phyloP scores from a whole-genome alignment of 2,329 filamentous ascomycete genomes.

The Blastomyces emzantsi region DNA sequence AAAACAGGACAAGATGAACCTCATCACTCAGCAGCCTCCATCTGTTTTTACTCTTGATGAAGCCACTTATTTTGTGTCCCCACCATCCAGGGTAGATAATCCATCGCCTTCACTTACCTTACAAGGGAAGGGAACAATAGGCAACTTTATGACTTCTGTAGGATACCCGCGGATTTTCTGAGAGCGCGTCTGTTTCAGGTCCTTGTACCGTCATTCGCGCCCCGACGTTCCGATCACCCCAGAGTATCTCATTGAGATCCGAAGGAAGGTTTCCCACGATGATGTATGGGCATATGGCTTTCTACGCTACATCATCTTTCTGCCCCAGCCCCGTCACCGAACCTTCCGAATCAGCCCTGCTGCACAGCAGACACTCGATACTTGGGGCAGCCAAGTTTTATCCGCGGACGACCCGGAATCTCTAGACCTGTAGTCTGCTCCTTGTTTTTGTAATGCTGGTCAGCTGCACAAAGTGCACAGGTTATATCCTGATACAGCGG shows the following conservation, averaged over 20 bases:
- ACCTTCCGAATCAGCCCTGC: neutral
- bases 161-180: neutral
- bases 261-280: neutral
- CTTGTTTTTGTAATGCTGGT: slow-evolving; percentile 44
- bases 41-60: neutral
- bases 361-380: neutral
- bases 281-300: neutral
- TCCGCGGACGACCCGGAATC: neutral
- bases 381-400: neutral
- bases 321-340: neutral
- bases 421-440: slow-evolving; percentile 25
- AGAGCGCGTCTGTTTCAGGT: neutral
- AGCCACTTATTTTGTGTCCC: neutral
- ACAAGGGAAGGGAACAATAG: no score
- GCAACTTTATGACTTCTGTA: neutral
- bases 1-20: neutral
- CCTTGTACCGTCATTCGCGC: neutral
- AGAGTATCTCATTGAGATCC: neutral
- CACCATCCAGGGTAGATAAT: neutral
- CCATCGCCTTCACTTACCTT: neutral
- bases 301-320: neutral
- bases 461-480: slow-evolving; percentile 42
- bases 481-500: slow-evolving; percentile 42
- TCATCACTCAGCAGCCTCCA: neutral
- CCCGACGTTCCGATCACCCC: neutral